Conservation (phyloP, 1,284 basidiomycete species). For the Apiotrichum montevideense region DNA sequence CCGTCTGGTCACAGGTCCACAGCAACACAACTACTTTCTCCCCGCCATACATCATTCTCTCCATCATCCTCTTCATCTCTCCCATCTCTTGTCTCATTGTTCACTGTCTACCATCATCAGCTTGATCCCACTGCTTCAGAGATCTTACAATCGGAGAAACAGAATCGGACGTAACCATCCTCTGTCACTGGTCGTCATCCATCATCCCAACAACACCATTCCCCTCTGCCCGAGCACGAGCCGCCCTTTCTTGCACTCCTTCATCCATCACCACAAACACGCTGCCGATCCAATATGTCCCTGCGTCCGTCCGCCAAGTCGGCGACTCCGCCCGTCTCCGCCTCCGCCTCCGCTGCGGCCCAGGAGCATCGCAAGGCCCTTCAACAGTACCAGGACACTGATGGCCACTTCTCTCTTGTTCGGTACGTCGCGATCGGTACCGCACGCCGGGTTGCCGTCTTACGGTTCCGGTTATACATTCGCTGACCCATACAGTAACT, state of each 20-base stretch:
- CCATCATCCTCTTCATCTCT: too few relatives aligned
- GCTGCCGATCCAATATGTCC: slow-evolving; percentile 8
- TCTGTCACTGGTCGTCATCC: too few relatives aligned
- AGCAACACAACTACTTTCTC: too few relatives aligned
- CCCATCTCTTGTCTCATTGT: too few relatives aligned
- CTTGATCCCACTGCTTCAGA: too few relatives aligned
- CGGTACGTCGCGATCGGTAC: slow-evolving; percentile 54
- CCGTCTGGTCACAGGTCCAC: too few relatives aligned
- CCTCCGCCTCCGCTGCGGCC: background rate
- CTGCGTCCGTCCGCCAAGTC: background rate
- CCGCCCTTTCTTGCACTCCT: background rate
- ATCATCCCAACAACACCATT: too few relatives aligned
- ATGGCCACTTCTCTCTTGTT: slow-evolving; percentile 92
- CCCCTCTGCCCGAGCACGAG: background rate
- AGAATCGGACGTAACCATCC: too few relatives aligned
- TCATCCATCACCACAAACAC: background rate
- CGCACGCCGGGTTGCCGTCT: too few relatives aligned
- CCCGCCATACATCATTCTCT: too few relatives aligned
- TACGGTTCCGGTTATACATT: background rate
- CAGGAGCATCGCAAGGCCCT: slow-evolving; percentile 55
- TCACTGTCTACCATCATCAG: too few relatives aligned
- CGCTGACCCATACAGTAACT: slow-evolving; percentile 62
- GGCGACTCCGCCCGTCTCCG: background rate
- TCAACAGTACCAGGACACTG: slow-evolving; percentile 77
- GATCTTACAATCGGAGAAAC: too few relatives aligned